Conservation (phyloP, 257 asterid genomes). For the Nicotiana otophora region DNA sequence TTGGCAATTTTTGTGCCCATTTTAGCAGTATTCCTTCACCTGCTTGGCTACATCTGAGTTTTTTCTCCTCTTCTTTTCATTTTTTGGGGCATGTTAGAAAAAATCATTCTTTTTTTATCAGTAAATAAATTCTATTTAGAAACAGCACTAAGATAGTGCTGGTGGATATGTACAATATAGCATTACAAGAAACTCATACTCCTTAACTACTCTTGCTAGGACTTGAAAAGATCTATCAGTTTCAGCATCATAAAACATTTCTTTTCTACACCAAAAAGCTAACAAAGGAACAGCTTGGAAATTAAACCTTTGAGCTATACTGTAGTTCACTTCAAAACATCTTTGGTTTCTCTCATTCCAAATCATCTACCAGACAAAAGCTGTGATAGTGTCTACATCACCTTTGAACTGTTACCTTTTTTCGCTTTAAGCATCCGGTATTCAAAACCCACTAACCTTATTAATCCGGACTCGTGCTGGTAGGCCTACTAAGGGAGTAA, state of each 20-base stretch:
- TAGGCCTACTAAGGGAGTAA: not conserved
- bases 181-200: slow-evolving; percentile 3
- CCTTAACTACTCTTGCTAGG: not conserved
- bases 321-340: not conserved
- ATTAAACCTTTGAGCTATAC: not conserved
- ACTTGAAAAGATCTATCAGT: not conserved
- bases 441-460: not conserved
- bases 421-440: not conserved
- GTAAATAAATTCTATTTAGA: not conserved
- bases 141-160: slow-evolving; percentile 2
- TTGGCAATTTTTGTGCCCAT: slow-evolving; percentile 1
- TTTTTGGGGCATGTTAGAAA: not conserved
- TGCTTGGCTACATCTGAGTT: slow-evolving; percentile 4
- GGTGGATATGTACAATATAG: not conserved
- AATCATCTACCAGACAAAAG: not conserved
- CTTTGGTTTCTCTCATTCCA: not conserved
- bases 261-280: not conserved
- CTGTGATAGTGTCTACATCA: not conserved
- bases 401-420: not conserved
- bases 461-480: not conserved
- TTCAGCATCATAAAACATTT: not conserved
- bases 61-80: not conserved
- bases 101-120: not conserved
- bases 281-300: not conserved
- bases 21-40: slow-evolving; percentile 4